Percentiles rank a stretch among this genome's conserved stretches.
Evolutionary conservation across 176 grass and related monocot species (phyloP).

Genomic region (Puya raimondii): DNA sequence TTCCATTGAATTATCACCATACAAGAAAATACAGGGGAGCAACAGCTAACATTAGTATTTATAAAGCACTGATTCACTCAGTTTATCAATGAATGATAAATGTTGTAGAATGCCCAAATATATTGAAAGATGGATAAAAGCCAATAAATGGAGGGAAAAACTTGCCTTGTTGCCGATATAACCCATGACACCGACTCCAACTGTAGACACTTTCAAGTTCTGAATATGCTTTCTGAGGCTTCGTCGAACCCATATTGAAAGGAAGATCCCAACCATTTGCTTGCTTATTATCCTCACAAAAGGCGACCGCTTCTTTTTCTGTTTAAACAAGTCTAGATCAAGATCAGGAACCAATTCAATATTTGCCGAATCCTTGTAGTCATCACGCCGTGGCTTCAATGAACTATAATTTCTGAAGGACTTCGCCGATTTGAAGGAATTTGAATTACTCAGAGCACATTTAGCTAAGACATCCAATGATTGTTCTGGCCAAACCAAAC

Average conservation of each 20-base stretch:
- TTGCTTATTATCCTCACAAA: conserved; percentile 89
- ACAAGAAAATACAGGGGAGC: no score
- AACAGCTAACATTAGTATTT: no score
- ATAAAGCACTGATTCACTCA: no score
- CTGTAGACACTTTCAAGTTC: conserved; percentile 81
- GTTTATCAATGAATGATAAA: background rate
- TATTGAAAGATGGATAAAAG: background rate
- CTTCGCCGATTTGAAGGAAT: background rate
- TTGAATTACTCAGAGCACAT: background rate
- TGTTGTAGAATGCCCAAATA: background rate
- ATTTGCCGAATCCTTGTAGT: conserved; percentile 11
- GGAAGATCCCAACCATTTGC: conserved; percentile 85
- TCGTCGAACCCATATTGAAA: conserved; percentile 71
- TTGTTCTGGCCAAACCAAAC: conserved; percentile 78
- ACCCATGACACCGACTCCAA: conserved; percentile 94
- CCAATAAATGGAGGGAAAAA: background rate
- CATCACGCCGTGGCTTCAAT: conserved; percentile 11
- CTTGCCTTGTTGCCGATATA: conserved; percentile 92
- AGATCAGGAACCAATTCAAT: conserved; percentile 26
- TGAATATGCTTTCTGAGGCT: conserved; percentile 62
- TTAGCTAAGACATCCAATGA: conserved; percentile 55
- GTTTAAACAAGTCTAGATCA: conserved; percentile 12
- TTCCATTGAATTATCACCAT: no score
- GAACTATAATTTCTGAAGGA: conserved; percentile 35
- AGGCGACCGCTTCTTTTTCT: conserved; percentile 45